These are phyloP conservation scores for Telopea speciosissima DNA, from an alignment of 177 flowering plant genomes.

Conservation along the genomic window DNA sequence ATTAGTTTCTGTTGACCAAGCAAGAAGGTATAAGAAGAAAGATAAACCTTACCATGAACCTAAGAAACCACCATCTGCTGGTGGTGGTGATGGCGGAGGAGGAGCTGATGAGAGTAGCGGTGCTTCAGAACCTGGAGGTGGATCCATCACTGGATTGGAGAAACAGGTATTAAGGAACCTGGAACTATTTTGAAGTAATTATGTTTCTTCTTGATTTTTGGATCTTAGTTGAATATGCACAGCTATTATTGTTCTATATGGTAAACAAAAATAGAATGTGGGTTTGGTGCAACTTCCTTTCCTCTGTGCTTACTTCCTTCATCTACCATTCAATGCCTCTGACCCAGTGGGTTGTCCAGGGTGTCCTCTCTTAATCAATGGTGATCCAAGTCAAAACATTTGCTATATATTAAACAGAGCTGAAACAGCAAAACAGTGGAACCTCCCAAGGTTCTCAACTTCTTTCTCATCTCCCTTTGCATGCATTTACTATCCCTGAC, in stretches of 20 bases:
- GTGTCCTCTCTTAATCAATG: not conserved
- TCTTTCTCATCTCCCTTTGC: too few relatives aligned
- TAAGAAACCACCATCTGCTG: constrained; percentile 20
- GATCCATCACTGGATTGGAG: constrained; percentile 30
- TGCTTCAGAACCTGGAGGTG: constrained; percentile 29
- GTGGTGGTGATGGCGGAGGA: constrained; percentile 4
- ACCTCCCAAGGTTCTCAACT: too few relatives aligned
- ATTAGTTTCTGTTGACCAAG: not conserved
- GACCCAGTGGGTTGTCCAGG: not conserved
- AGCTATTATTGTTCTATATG: too few relatives aligned
- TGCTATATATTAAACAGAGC: not conserved
- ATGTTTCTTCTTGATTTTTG: too few relatives aligned
- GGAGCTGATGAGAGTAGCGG: constrained; percentile 33
- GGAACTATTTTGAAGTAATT: not conserved
- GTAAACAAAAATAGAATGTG: not conserved
- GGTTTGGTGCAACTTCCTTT: constrained; percentile 15
- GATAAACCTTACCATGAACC: constrained; percentile 27
- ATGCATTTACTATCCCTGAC: too few relatives aligned
- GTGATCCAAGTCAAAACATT: not conserved
- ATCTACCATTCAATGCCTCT: constrained; percentile 31
- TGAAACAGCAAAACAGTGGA: not conserved
- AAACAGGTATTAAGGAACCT: not conserved
- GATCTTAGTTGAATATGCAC: too few relatives aligned
- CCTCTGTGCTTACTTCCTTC: constrained; percentile 5
- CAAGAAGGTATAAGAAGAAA: not conserved